Evolutionary conservation across 352 stramenopile species (phyloP).

Genomic region (Phytophthora macrochlamydospora): DNA sequence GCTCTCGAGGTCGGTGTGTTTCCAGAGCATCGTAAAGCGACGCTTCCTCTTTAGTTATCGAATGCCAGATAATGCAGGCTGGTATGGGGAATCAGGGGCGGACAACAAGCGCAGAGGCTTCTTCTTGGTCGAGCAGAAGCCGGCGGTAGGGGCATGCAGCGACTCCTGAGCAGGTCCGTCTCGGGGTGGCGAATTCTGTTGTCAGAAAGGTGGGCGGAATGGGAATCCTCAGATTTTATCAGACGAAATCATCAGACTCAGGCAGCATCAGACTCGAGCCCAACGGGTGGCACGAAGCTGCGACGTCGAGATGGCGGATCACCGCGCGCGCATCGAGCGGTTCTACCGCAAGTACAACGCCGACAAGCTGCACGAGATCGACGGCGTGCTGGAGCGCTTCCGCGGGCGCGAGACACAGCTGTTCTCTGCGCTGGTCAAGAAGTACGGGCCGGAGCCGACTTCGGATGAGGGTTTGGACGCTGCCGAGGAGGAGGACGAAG

Average conservation of each 20-base stretch:
- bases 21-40: slow-evolving; percentile 60
- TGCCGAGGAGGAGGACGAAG: slow-evolving; percentile 4
- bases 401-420: slow-evolving; percentile 76
- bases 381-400: slow-evolving; percentile 82
- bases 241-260: background rate
- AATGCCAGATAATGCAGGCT: background rate
- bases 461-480: slow-evolving; percentile 48
- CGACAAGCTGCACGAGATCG: slow-evolving; percentile 84
- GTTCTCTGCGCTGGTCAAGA: slow-evolving; percentile 80
- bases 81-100: background rate
- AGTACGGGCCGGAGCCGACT: slow-evolving; percentile 80
- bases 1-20: slow-evolving; percentile 73
- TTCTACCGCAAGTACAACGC: slow-evolving; percentile 90
- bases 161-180: background rate
- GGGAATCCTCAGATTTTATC: too few relatives aligned
- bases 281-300: slow-evolving; percentile 34
- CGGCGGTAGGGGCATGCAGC: background rate
- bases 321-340: slow-evolving; percentile 71
- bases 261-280: background rate
- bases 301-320: slow-evolving; percentile 47
- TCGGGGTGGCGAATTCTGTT: background rate
- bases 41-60: slow-evolving; percentile 8
- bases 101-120: background rate
- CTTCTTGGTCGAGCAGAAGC: background rate
- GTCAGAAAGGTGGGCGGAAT: background rate